These are phyloP conservation scores for Bipolaris bicolor DNA, from an alignment of 2,329 filamentous ascomycete species.

Conservation along the genomic window DNA sequence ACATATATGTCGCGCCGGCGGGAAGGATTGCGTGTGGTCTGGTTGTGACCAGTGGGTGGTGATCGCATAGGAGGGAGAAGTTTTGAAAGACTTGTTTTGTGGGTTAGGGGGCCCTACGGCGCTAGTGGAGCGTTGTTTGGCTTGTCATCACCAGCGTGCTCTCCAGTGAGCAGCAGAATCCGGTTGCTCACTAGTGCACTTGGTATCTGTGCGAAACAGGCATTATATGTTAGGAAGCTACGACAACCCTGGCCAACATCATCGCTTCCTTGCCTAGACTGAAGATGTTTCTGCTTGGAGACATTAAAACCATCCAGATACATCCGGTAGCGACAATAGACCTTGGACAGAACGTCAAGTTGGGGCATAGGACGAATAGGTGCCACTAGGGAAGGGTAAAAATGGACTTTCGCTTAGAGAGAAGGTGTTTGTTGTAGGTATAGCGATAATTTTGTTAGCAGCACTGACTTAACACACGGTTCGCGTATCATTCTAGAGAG, in stretches of 20 bases:
- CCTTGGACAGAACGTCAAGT: not conserved
- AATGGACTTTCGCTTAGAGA: not conserved
- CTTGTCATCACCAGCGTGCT: too few species aligned
- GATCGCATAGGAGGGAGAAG: not conserved
- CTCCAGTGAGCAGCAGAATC: too few species aligned
- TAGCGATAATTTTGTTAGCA: too few species aligned
- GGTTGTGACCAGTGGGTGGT: not conserved
- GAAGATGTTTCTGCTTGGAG: not conserved
- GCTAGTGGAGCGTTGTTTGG: too few species aligned
- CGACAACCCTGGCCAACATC: not conserved
- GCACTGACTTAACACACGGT: too few species aligned
- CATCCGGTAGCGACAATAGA: not conserved
- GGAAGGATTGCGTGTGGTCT: not conserved
- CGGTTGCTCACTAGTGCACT: too few species aligned
- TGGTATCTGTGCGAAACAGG: too few species aligned
- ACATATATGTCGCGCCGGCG: not conserved
- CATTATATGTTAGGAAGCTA: too few species aligned
- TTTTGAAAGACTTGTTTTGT: too few species aligned
- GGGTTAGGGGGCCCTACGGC: too few species aligned
- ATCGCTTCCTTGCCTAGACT: not conserved
- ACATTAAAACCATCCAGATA: not conserved
- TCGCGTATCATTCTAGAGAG: too few species aligned
- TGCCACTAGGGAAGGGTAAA: not conserved
- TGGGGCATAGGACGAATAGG: not conserved
- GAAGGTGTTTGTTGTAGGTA: too few species aligned